Evolutionary conservation across 2,329 filamentous ascomycete genomes (phyloP).

Genomic region (Fusarium stilboides): DNA sequence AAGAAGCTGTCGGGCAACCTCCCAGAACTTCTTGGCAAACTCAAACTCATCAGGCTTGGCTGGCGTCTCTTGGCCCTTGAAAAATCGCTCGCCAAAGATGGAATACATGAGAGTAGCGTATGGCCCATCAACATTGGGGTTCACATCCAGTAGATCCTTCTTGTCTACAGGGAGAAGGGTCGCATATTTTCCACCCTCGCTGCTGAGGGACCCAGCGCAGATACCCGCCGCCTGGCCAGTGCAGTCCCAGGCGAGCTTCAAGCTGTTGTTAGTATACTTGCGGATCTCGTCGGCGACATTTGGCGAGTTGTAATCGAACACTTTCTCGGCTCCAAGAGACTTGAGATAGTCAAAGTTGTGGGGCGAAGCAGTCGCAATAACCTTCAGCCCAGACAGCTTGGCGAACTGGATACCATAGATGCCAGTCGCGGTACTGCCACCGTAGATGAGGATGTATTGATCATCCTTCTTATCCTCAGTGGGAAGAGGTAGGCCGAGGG

Average conservation of each 20-base stretch:
- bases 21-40: conserved; percentile 20
- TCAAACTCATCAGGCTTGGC: conserved; percentile 20
- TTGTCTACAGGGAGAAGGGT: conserved; percentile 3
- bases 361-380: conserved; percentile 57
- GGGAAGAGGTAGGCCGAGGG: conserved; percentile 62
- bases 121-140: conserved; percentile 21
- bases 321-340: conserved; percentile 59
- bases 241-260: conserved; percentile 50
- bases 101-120: conserved; percentile 24
- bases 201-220: conserved; percentile 15
- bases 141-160: conserved; percentile 3
- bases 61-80: conserved; percentile 2
- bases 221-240: conserved; percentile 6
- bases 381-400: conserved; percentile 55
- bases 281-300: conserved; percentile 48
- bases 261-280: conserved; percentile 39
- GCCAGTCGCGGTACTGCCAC: conserved; percentile 68
- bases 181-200: conserved; percentile 22
- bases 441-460: conserved; percentile 60
- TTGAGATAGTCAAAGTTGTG: conserved; percentile 54
- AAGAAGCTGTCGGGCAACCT: conserved; percentile 9
- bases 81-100: conserved; percentile 24
- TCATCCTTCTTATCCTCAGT: conserved; percentile 55
- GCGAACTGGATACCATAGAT: conserved; percentile 64
- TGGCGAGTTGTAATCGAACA: conserved; percentile 61